phyloP scores from a whole-genome alignment of 2,329 filamentous ascomycete species.

The Amesomyces nigricolor region DNA sequence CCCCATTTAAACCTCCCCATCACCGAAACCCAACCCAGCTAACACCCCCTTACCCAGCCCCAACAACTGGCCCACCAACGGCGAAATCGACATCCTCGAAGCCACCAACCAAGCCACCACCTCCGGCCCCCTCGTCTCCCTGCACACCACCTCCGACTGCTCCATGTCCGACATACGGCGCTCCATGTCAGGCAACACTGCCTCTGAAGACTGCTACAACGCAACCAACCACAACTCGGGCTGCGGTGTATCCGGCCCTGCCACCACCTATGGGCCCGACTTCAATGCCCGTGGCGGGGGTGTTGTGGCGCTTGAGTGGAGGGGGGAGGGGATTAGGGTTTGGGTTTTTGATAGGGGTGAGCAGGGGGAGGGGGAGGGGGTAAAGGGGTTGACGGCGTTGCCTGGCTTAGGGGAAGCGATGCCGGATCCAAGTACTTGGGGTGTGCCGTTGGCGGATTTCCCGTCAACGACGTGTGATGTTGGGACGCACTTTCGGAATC shows the following conservation, averaged over 20 bases:
- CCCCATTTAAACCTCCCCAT: background rate
- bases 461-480: constrained; percentile 58
- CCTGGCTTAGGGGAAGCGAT: constrained; percentile 26
- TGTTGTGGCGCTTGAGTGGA: constrained; percentile 56
- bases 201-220: constrained; percentile 46
- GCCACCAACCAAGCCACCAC: constrained; percentile 47
- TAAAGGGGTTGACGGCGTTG: constrained; percentile 44
- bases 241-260: constrained; percentile 46
- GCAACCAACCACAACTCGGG: constrained; percentile 49
- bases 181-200: constrained; percentile 43
- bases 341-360: constrained; percentile 51
- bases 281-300: constrained; percentile 53
- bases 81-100: constrained; percentile 61
- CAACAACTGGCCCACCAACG: constrained; percentile 55
- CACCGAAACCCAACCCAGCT: background rate
- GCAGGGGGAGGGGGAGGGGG: constrained; percentile 29
- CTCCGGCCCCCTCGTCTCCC: constrained; percentile 52
- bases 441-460: constrained; percentile 58
- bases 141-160: constrained; percentile 51
- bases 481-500: constrained; percentile 54
- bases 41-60: constrained; percentile 24
- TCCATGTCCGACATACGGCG: constrained; percentile 49
- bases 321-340: constrained; percentile 54
- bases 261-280: constrained; percentile 42
- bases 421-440: constrained; percentile 59